phyloP scores from a whole-genome alignment of 768 basidiomycete genomes.

The Punctularia strigosozonata region DNA sequence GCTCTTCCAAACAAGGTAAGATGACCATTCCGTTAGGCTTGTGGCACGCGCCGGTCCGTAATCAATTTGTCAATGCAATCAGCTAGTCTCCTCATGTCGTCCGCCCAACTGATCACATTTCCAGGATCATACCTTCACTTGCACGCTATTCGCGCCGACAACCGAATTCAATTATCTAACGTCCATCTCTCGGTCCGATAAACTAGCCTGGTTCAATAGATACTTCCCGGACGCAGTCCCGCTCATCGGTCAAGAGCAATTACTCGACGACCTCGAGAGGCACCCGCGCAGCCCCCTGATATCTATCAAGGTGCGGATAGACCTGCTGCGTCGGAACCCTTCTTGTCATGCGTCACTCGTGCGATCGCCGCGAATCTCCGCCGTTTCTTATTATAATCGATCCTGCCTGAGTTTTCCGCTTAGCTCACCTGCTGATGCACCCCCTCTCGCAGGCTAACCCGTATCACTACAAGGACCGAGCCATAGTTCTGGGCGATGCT shows the following conservation, averaged over 20 bases:
- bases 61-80: too few relatives aligned
- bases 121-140: constrained; percentile 90
- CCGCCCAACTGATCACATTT: too few relatives aligned
- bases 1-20: constrained; percentile 93
- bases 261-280: constrained; percentile 66
- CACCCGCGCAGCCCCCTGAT: constrained; percentile 88
- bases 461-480: constrained; percentile 85
- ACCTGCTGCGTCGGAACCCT: constrained; percentile 6
- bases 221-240: constrained; percentile 85
- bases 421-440: too few relatives aligned
- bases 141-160: constrained; percentile 88
- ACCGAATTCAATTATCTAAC: constrained; percentile 58
- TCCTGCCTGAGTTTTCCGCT: too few relatives aligned
- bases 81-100: too few relatives aligned
- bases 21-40: too few relatives aligned
- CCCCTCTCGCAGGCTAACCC: constrained; percentile 70
- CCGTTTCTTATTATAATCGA: constrained; percentile 8
- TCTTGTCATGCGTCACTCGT: neutral
- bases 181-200: constrained; percentile 40
- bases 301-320: constrained; percentile 70
- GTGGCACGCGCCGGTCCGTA: too few relatives aligned
- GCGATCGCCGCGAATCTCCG: constrained; percentile 9
- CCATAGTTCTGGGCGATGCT: constrained; percentile 84
- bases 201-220: constrained; percentile 73
- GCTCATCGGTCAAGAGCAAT: constrained; percentile 69